Evolutionary conservation across 305 asterid genomes (phyloP), one percentile per base, ranked within the genome.

Genomic region (Galium porrigens): DNA sequence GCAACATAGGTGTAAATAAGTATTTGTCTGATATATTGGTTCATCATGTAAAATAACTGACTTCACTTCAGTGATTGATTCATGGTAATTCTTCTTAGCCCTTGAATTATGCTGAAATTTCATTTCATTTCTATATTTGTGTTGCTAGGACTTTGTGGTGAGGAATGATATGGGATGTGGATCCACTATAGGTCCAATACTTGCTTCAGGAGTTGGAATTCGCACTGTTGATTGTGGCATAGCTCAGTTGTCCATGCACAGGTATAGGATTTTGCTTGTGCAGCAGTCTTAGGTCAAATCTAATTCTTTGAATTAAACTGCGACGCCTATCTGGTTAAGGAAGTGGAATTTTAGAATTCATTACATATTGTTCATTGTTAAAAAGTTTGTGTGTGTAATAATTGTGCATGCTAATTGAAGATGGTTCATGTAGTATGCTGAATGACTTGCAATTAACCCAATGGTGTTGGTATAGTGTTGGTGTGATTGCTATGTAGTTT

Each of bases 141-240:
- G 27, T 33, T 67, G 11, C 64, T 82, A 92, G 99, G 95, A 92
- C 70, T 89, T 92, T 72, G 95, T 81, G 63, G 95, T 84, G 72
- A 85, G 95, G 76, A 92, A 92, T 63, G 95, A 87, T 75, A 87
- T 92, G 99, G 99, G 99, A 48, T 92, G 95, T 73, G 96, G 99
- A 78, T 89, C 96, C 52, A 89, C 96, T 49, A 92, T 92, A 56
- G 99, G 99, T 67, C 95, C 95, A 68, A 92, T 86, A 73, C 88
- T 89, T 70, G 96, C 96, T 76, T 82, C 99, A 63, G 94, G 96
- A 65, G 86, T 89, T 78, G 99, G 95, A 66, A 87, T 89, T 60
- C 91, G 96, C 71, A 89, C 96, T 11, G 95, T 92, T 70, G 95
- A 92, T 84, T 89, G 96, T 81, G 98, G 98, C 78, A 92, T 92